Percentiles rank a stretch among this genome's conserved stretches.
Conservation (phyloP, 768 basidiomycete genomes). For the Stropharia rugosoannulata region DNA sequence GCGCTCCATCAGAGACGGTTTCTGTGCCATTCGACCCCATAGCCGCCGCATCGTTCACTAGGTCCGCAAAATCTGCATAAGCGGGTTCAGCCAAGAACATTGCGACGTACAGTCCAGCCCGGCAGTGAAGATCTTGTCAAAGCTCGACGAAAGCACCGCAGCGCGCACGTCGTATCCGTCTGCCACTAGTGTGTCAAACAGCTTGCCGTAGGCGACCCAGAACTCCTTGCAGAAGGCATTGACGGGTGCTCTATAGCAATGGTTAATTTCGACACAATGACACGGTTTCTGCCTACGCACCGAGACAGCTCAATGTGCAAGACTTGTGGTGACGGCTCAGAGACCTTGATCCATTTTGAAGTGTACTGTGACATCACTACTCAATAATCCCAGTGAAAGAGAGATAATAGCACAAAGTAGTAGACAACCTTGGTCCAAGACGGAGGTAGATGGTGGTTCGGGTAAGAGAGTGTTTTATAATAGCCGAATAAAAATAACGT, state of each 20-base stretch:
- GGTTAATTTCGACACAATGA: background rate
- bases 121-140: conserved; percentile 78
- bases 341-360: conserved; percentile 46
- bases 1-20: conserved; percentile 44
- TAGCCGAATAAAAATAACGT: background rate
- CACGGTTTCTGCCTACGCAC: conserved; percentile 21
- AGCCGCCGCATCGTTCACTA: conserved; percentile 30
- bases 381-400: background rate
- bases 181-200: conserved; percentile 55
- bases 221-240: conserved; percentile 68
- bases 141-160: conserved; percentile 68
- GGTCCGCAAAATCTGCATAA: background rate
- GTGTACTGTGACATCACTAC: conserved; percentile 30
- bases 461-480: background rate
- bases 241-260: conserved; percentile 50
- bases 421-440: background rate
- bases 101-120: conserved; percentile 70
- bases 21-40: conserved; percentile 22
- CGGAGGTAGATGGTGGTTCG: background rate
- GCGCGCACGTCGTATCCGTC: conserved; percentile 59
- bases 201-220: conserved; percentile 67
- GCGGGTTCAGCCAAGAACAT: background rate
- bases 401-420: background rate
- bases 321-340: conserved; percentile 44
- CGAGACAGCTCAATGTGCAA: conserved; percentile 44